Base-by-base conservation (phyloP, 371 early-diverging fungal species). In the Mucor lusitanicus region DNA sequence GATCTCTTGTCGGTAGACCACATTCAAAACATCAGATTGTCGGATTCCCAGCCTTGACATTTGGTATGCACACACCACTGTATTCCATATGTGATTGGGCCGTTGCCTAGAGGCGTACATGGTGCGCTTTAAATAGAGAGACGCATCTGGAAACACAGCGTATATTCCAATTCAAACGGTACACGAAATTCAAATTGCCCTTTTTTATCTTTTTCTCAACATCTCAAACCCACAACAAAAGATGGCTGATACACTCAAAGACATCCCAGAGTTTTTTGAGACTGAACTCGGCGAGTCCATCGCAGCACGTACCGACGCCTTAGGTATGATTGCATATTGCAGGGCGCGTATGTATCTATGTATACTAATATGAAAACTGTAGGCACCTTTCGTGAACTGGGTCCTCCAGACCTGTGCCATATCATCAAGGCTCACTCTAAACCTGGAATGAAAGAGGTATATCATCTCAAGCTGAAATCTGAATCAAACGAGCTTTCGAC, bases 331-430 rank as follows among this genome's bases (percentile, higher is more conserved):
- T 25, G 7, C 30, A 32, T 48, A 32, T n/a, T 63, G 23, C 30
- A 67, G 42, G 50, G 53, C 35, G 55, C 39, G 37, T 21, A 35
- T 21, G 30, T 55, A 19, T 58, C 1, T 17, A 3, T 32, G 11
- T 57, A 57, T 33, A 12, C 21, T 59, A 30, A 55, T 19, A 42
- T 28, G 13, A 33, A 25, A 39, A 62, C 42, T 33, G 9, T 44
- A 92, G 95, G 88, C 23, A 87, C 93, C 63, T 95, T 94, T 75
- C 90, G 95, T 53, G 96, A 96, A 73, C 85, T 98, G 23, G 98
- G 98, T 5, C 97, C 98, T 42, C 97, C 97, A n/a, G 98, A 98
- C 74, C 88, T 98, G 27, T 94, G 95, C 70, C 97, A 96, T 75
- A 88, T 98, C 61, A 90, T 94, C 53, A 98, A 98, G 81, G 80